A percentile compares a stretch with the other conserved stretches of the same genome.
These are phyloP conservation scores for Aspergillus wentii DNA, from an alignment of 495 filamentous ascomycete genomes.

Conservation along the genomic window DNA sequence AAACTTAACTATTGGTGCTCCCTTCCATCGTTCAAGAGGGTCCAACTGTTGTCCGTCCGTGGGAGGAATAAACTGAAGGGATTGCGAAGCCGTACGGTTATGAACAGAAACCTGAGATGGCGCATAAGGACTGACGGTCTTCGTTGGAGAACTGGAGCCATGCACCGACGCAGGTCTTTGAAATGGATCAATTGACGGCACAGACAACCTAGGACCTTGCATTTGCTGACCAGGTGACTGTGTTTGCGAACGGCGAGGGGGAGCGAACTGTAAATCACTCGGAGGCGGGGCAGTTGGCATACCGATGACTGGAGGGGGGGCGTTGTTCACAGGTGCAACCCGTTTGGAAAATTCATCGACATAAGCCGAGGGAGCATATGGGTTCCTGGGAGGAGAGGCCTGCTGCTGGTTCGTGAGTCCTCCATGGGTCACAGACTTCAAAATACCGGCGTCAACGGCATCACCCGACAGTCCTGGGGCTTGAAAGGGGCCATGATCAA, in stretches of 20 bases:
- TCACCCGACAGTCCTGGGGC: conserved; percentile 10
- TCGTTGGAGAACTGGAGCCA: conserved; percentile 45
- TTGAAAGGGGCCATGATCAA: conserved; percentile 14
- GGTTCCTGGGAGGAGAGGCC: conserved; percentile 26
- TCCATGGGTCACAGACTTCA: neutral
- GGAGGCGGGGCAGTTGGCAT: conserved; percentile 18
- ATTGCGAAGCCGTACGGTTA: conserved; percentile 35
- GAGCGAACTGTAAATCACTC: conserved; percentile 29
- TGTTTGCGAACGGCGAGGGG: conserved; percentile 74
- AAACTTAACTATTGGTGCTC: conserved; percentile 79
- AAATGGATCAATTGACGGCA: conserved; percentile 47
- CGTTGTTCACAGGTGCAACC: conserved; percentile 40
- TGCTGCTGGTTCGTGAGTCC: conserved; percentile 13
- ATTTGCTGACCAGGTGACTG: conserved; percentile 68
- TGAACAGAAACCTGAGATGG: conserved; percentile 20
- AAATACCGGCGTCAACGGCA: neutral
- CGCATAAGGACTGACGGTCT: conserved; percentile 32
- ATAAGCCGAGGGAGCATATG: conserved; percentile 40
- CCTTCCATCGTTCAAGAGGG: conserved; percentile 82
- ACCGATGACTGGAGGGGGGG: conserved; percentile 28
- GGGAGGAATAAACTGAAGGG: conserved; percentile 56
- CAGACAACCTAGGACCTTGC: conserved; percentile 44
- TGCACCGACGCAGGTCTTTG: conserved; percentile 69
- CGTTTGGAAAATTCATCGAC: conserved; percentile 49
- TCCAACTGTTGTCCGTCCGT: conserved; percentile 78